Evolutionary conservation across 2,329 filamentous ascomycete genomes (phyloP).

Genomic region (Colletotrichum salicis): DNA sequence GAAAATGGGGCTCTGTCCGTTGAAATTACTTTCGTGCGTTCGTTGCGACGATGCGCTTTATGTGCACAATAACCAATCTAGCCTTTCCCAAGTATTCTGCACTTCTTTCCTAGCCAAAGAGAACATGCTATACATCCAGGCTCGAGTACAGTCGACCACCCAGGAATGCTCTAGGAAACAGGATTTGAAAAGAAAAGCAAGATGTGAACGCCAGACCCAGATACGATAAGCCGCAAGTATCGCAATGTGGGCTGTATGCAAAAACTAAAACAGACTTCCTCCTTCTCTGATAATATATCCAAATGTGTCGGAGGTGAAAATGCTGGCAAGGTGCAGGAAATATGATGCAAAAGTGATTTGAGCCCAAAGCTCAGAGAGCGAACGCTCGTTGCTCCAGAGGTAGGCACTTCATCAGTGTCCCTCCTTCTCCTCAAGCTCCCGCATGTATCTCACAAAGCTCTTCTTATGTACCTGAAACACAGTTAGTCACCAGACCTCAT

Average conservation of each 20-base stretch:
- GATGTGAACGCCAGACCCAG: constrained; percentile 1
- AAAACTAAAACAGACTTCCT: background rate
- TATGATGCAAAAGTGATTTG: background rate
- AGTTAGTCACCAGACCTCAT: constrained; percentile 20
- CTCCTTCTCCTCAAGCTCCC: constrained; percentile 75
- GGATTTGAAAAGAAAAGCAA: background rate
- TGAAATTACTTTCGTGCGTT: background rate
- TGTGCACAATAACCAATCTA: background rate
- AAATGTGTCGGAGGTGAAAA: background rate
- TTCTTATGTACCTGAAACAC: constrained; percentile 84
- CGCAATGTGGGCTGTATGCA: background rate
- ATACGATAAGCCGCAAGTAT: constrained; percentile 1
- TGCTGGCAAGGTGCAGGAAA: background rate
- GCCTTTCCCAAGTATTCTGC: background rate
- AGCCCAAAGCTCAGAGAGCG: background rate
- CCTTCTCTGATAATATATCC: background rate
- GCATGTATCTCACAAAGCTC: constrained; percentile 93
- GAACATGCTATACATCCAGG: constrained; percentile 21
- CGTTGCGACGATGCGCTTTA: background rate
- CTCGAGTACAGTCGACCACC: background rate
- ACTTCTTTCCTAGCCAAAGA: background rate
- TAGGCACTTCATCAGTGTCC: background rate
- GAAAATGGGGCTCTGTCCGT: background rate
- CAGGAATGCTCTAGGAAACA: background rate
- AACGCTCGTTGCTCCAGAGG: background rate